Percentiles rank a stretch among this genome's conserved stretches.
phyloP scores from a whole-genome alignment of 257 asterid species.

The Gentiana straminea region DNA sequence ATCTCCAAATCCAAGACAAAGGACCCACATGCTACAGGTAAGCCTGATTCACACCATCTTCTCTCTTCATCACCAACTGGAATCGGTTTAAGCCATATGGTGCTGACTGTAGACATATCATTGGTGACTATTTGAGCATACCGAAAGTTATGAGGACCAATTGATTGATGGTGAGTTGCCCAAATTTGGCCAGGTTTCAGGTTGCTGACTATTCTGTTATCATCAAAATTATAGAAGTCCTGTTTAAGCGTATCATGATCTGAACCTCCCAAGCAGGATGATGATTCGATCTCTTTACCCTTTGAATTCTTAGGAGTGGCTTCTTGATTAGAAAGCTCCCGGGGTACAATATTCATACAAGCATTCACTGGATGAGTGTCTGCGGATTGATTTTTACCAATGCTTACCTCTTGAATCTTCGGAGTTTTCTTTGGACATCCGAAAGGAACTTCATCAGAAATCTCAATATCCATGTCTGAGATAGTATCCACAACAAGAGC shows the following conservation, averaged over 20 bases:
- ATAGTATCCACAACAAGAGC: background rate
- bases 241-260: background rate
- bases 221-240: conserved; percentile 15
- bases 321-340: background rate
- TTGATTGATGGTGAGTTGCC: conserved; percentile 12
- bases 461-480: background rate
- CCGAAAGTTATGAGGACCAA: conserved; percentile 2
- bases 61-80: conserved; percentile 15
- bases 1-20: conserved; percentile 6
- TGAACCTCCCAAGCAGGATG: background rate
- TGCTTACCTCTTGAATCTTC: background rate
- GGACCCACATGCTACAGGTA: conserved; percentile 17
- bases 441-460: background rate
- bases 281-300: background rate
- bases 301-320: background rate
- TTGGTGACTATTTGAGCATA: conserved; percentile 13
- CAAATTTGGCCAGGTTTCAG: conserved; percentile 14
- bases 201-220: conserved; percentile 4
- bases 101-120: background rate
- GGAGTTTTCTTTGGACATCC: background rate
- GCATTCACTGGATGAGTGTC: background rate
- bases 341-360: too few relatives aligned
- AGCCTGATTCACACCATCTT: conserved; percentile 20
- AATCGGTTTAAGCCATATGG: conserved; percentile 12
- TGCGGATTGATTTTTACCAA: background rate